phyloP scores from a whole-genome alignment of 2,329 filamentous ascomycete species.

The Zymoseptoria ardabiliae region DNA sequence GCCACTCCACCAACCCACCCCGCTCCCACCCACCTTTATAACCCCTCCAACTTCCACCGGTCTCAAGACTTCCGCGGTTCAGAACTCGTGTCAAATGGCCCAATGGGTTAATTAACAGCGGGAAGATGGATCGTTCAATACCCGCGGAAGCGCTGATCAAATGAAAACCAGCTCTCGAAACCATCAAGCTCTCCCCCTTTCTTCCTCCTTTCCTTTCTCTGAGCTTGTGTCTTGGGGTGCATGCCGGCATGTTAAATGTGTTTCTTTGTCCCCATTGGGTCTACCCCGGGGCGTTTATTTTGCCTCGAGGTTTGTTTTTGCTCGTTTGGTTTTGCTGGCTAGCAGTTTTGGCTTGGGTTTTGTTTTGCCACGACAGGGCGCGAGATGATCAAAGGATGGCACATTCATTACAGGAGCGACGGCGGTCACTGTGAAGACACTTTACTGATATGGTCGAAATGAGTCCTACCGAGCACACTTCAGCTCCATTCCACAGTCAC shows the following conservation, averaged over 20 bases:
- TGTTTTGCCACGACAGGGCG: too few species aligned
- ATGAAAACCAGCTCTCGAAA: background rate
- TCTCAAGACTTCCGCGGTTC: background rate
- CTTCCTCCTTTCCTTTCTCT: too few species aligned
- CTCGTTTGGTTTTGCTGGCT: background rate
- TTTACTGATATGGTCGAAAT: too few species aligned
- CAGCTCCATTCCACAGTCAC: constrained; percentile 22
- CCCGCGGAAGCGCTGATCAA: background rate
- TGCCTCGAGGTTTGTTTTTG: background rate
- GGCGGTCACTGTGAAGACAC: too few species aligned
- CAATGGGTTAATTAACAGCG: background rate
- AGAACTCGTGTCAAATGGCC: background rate
- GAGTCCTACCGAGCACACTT: background rate
- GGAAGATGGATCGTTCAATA: background rate
- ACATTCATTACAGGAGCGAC: too few species aligned
- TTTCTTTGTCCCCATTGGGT: background rate
- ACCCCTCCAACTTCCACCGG: background rate
- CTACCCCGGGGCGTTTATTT: background rate
- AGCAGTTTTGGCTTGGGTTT: too few species aligned
- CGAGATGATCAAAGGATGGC: too few species aligned
- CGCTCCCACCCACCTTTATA: background rate
- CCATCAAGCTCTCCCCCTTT: too few species aligned
- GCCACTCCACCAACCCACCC: background rate
- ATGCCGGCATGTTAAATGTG: background rate
- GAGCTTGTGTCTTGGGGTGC: too few species aligned